Evolutionary conservation across 306 rosid species (phyloP), one percentile per base, ranked within the genome.

Genomic region (Delonix regia): DNA sequence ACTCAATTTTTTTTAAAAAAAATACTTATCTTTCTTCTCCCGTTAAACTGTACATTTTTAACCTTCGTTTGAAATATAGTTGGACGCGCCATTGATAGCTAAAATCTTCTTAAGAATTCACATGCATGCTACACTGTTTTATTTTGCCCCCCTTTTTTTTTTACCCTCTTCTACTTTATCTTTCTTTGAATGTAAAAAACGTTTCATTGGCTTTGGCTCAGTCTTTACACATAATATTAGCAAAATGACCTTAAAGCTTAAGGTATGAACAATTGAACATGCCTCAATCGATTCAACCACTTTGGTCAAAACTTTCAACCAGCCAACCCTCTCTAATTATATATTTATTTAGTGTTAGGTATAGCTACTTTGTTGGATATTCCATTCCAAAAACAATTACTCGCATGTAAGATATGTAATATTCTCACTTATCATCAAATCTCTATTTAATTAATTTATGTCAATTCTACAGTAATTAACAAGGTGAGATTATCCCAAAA

Each of bases 201-300:
- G 65, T 73, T 69, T 27, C 27, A 69, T 41, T 78, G 28, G 69
- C 76, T 57, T 34, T 56, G 5, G 21, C 57, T 69, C 63, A 22
- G 19, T 14, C 51, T 59, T 57, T 7, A 57, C 1, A 14, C 6
- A 24, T 44, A 44, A 44, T 30, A 28, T 78, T 69, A 57, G 9
- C 22, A 65, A 57, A 68, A 69, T 76, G 77, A 69, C 73, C 78
- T 61, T 76, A 66, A 38, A 57, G 42, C 66, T 69, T 15, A 25
- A 81, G 22, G 65, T 42, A 56, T 18, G 27, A 56, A 16, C 55
- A 69, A 30, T 44, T 18, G 27, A 56, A 16, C 55, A 69, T 27
- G 18, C 34, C 36, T 47, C 1, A 21, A 42, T 44, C 15, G 19
- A 69, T 12, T 49, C 8, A 34, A 57, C 59, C 47, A 11, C 19